Percentiles rank a stretch among this genome's conserved stretches.
phyloP scores from a whole-genome alignment of 2,329 filamentous ascomycete genomes.

The Ascochyta koolunga region DNA sequence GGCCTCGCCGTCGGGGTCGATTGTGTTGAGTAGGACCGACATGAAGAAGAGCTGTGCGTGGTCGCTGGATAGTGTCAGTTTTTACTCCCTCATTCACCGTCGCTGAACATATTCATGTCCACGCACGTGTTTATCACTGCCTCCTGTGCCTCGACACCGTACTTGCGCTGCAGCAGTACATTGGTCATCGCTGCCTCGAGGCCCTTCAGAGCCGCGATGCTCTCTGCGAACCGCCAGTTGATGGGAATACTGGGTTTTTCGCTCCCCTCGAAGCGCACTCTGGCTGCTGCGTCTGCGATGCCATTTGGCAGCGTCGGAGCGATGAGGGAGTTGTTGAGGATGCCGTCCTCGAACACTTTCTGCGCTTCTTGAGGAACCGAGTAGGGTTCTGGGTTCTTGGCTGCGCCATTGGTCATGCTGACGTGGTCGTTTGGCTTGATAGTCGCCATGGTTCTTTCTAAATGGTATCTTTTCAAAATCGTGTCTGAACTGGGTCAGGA shows the following conservation, averaged over 20 bases:
- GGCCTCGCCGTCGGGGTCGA: conserved; percentile 41
- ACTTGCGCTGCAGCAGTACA: conserved; percentile 55
- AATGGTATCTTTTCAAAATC: neutral
- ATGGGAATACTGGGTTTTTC: conserved; percentile 57
- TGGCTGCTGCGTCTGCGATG: conserved; percentile 42
- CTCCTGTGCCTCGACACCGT: conserved; percentile 48
- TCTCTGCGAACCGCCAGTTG: conserved; percentile 64
- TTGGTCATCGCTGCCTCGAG: conserved; percentile 57
- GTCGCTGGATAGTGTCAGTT: conserved; percentile 35
- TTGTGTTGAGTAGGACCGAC: conserved; percentile 46
- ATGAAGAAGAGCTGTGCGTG: conserved; percentile 55
- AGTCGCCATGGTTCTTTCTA: conserved; percentile 3
- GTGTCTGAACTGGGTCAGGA: too few relatives aligned
- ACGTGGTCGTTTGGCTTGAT: neutral
- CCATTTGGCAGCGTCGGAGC: conserved; percentile 45
- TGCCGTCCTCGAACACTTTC: conserved; percentile 45
- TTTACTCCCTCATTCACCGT: too few relatives aligned
- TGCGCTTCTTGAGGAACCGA: conserved; percentile 37
- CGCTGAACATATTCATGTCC: too few relatives aligned
- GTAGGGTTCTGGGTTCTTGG: conserved; percentile 21
- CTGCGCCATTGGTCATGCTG: conserved; percentile 4
- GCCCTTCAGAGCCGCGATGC: conserved; percentile 57
- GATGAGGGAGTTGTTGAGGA: conserved; percentile 53
- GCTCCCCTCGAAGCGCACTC: conserved; percentile 53
- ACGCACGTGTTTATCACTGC: conserved; percentile 56